Evolutionary conservation across 768 basidiomycete species (phyloP), one percentile per base, ranked within the genome.

Genomic region (Clavulina sp.): DNA sequence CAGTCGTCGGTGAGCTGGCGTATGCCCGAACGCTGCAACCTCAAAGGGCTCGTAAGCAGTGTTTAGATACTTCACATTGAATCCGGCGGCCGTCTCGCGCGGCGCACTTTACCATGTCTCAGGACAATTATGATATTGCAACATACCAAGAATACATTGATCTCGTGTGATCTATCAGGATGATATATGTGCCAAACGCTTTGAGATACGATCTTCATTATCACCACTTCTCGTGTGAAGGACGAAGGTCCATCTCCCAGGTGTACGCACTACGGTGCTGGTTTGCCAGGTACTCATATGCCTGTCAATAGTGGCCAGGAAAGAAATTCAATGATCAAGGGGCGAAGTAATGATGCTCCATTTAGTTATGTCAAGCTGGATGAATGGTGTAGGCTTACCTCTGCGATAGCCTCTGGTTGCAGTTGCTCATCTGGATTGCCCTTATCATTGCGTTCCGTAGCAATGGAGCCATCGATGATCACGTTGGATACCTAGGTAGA

Each of bases 361-460:
- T 13, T 9, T 49, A n/a, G n/a, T n/a, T n/a, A n/a, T n/a, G n/a
- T 29, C 48, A 29, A 30, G 23, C 40, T 16, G 16, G 50, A 33
- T 43, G 29, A 36, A 33, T 18, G 24, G 23, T 29, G 21, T 4
- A 30, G 48, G 32, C 48, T 23, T 55, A 81, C 83, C 60, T 74
- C 67, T 7, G 81, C 84, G 52, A 87, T 83, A 57, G 76, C 77
- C 32, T 79, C 73, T 0, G 85, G 80, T 47, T 68, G 66, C 26
- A 88, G 68, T 43, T 71, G 65, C 6, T 60, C 62, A 51, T 76
- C 71, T 2, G 63, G 61, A 51, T 80, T 71, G 7, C 64, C 60
- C 41, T 66, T 68, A 68, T 68, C 73, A 24, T 66, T 62, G 59
- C 5, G 33, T 43, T 69, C 68, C 0, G 69, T 72, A 16, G 69